Conservation (phyloP, 2,329 filamentous ascomycete genomes). For the Fusarium pseudoanthophilum region DNA sequence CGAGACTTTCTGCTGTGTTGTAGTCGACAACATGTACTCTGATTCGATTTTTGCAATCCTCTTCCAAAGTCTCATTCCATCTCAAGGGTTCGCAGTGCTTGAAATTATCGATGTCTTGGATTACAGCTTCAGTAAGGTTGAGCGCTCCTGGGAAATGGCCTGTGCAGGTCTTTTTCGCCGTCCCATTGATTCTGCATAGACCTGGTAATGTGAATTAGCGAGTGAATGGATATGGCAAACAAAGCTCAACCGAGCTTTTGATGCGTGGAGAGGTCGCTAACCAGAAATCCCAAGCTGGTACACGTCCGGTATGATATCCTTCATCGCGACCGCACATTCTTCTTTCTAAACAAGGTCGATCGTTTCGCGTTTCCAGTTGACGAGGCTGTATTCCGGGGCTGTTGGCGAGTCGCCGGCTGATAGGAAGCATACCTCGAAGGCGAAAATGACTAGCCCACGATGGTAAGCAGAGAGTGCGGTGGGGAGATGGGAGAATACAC, state of each 20-base stretch:
- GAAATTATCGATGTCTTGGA: slow-evolving; percentile 16
- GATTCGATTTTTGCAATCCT: slow-evolving; percentile 13
- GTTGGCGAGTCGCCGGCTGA: slow-evolving; percentile 21
- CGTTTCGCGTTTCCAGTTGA: slow-evolving; percentile 35
- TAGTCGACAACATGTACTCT: slow-evolving; percentile 18
- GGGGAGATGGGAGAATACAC: not conserved
- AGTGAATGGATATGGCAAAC: too few species aligned
- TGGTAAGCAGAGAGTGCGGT: not conserved
- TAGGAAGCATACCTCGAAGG: slow-evolving; percentile 32
- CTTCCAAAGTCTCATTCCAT: not conserved
- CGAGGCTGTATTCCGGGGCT: slow-evolving; percentile 1
- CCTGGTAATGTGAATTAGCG: not conserved
- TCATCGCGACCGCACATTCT: slow-evolving; percentile 10
- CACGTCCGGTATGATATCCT: not conserved
- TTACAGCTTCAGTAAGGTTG: slow-evolving; percentile 27
- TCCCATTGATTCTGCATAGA: slow-evolving; percentile 16
- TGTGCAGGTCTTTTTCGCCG: slow-evolving; percentile 15
- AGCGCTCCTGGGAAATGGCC: slow-evolving; percentile 26
- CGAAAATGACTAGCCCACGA: slow-evolving; percentile 15
- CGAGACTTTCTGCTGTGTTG: slow-evolving; percentile 7
- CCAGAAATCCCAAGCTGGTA: slow-evolving; percentile 30
- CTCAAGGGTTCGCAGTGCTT: not conserved
- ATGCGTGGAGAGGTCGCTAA: not conserved
- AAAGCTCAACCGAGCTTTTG: too few species aligned
- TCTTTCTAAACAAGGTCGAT: slow-evolving; percentile 26